Base-by-base conservation (phyloP, 257 asterid species). In the Paraleonurus japonicus region DNA sequence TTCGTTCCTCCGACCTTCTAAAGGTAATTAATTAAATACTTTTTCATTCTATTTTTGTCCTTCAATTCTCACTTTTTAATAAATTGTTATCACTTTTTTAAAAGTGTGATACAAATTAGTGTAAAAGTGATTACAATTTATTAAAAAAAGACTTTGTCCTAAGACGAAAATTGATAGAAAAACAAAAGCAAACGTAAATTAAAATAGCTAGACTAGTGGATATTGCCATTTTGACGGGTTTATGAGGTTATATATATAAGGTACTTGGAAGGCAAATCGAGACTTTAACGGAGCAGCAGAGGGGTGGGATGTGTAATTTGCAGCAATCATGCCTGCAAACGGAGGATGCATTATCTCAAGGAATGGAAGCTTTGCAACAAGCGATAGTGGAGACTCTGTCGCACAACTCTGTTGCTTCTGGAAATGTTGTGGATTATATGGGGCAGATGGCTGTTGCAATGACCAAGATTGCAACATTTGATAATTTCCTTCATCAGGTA, bases 331-430 rank as follows among this genome's bases (percentile, higher is more conserved):
- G 88, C 6, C 96, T 82, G 54, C 87, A 92, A 72, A 85, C 96
- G 0, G 96, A 90, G 86, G 98, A 92, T 41, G 96, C 98, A 27
- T 73, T 92, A 19, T 90, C 98, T 8, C 96, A 92, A 70, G 96
- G 98, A 73, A 85, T 92, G 90, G 94, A 88, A 78, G 96, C 96
- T 15, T 77, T 89, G 74, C 96, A 92, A 33, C 90, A 81, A 10
- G 76, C 95, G 19, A 83, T 92, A 11, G 76, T 84, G 0, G 96
- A 88, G 30, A 86, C 94, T 16, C 87, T 92, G 54, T 92, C 98
- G 0, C 78, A 88, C 7, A 75, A 69, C 26, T 76, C 81, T 16
- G 76, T 82, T 0, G 85, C 76, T 7, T 77, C 84, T 0, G 84
- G 87, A 5, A 82, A 90, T 48, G 84, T 86, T 1, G 79, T 80